Percentiles rank a stretch among this genome's conserved stretches.
Evolutionary conservation across 805 yeast species (phyloP).

Genomic region (Candida awuae): DNA sequence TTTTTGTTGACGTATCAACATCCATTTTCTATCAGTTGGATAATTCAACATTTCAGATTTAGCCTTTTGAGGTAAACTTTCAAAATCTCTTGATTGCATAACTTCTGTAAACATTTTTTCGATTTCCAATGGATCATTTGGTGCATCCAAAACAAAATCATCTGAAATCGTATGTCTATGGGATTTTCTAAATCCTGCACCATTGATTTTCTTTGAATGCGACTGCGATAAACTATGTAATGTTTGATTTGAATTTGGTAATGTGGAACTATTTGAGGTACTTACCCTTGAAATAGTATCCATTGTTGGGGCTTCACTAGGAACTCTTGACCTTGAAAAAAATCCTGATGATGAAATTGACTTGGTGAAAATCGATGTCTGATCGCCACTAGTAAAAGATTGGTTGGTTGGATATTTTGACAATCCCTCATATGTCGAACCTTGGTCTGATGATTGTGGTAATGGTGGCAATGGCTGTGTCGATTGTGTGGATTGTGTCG

Average conservation of each 20-base stretch:
- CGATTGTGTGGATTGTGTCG: not conserved
- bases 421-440: not conserved
- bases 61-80: constrained; percentile 53
- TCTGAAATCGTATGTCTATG: constrained; percentile 32
- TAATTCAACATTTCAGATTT: constrained; percentile 69
- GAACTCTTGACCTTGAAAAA: constrained; percentile 9
- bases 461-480: not conserved
- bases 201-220: constrained; percentile 23
- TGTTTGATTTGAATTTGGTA: constrained; percentile 10
- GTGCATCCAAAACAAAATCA: constrained; percentile 52
- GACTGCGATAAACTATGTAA: constrained; percentile 23
- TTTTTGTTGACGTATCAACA: constrained; percentile 80
- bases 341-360: constrained; percentile 2
- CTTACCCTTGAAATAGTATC: constrained; percentile 23
- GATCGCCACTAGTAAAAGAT: not conserved
- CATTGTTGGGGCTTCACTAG: constrained; percentile 11
- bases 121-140: constrained; percentile 55
- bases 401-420: not conserved
- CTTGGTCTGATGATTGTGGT: not conserved
- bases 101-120: constrained; percentile 70
- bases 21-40: constrained; percentile 78
- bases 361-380: not conserved
- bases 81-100: constrained; percentile 78
- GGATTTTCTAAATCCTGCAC: constrained; percentile 21
- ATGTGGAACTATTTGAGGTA: constrained; percentile 19